phyloP scores from a whole-genome alignment of 768 basidiomycete genomes.

The Lanmaoa rubissima region DNA sequence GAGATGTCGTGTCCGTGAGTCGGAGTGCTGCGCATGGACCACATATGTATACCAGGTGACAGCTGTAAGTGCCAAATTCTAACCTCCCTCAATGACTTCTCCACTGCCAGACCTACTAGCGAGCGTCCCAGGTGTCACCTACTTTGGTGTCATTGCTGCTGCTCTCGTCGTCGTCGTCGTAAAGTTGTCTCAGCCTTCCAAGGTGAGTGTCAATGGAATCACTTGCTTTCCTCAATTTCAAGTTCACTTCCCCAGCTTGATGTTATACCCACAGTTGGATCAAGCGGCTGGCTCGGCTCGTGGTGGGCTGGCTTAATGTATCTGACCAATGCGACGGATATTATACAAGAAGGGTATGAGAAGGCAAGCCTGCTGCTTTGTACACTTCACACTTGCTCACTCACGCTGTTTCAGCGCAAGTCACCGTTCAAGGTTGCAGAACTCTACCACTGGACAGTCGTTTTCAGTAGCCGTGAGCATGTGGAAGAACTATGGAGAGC shows the following conservation, averaged over 20 bases:
- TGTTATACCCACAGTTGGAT: constrained; percentile 31
- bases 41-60: too few relatives aligned
- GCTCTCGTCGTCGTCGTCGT: neutral
- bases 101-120: neutral
- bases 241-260: constrained; percentile 14
- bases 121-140: neutral
- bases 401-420: too few relatives aligned
- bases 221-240: neutral
- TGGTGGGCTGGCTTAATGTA: constrained; percentile 24
- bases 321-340: constrained; percentile 10
- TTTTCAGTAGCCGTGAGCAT: too few relatives aligned
- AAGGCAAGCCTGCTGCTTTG: constrained; percentile 16
- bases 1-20: too few relatives aligned
- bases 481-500: too few relatives aligned
- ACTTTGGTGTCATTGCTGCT: neutral
- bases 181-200: neutral
- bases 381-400: neutral
- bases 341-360: constrained; percentile 33
- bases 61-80: too few relatives aligned
- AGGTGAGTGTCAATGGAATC: neutral
- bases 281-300: constrained; percentile 25
- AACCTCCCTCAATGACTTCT: neutral
- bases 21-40: too few relatives aligned
- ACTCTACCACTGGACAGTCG: too few relatives aligned
- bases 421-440: too few relatives aligned